Evolutionary conservation across 148 eudicot genomes (phyloP).

Genomic region (Nyssa sinensis): DNA sequence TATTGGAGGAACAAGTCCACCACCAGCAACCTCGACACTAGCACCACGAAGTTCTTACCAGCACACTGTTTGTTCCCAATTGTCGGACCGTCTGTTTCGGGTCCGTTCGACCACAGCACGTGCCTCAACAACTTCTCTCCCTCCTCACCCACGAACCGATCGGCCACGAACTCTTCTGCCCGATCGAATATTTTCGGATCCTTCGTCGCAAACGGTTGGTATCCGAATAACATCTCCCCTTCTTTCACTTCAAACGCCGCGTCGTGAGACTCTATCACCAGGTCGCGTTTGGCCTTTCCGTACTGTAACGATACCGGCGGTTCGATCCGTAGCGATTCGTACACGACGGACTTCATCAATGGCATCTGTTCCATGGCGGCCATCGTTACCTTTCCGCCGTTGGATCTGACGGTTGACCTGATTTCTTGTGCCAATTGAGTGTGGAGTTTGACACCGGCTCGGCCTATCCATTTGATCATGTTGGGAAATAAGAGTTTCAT

Average conservation of each 20-base stretch:
- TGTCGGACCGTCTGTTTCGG: conserved; percentile 58
- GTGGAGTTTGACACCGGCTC: conserved; percentile 68
- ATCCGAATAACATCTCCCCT: conserved; percentile 85
- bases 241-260: conserved; percentile 63
- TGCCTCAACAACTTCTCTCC: conserved; percentile 61
- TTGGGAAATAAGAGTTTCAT: conserved; percentile 79
- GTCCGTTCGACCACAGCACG: conserved; percentile 91
- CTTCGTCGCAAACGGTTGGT: conserved; percentile 77
- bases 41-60: conserved; percentile 88
- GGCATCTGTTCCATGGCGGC: conserved; percentile 70
- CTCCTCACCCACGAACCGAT: conserved; percentile 62
- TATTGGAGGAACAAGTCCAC: conserved; percentile 73
- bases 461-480: conserved; percentile 73
- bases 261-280: conserved; percentile 72
- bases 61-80: conserved; percentile 79
- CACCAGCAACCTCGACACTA: conserved; percentile 63
- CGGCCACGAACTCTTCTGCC: conserved; percentile 76
- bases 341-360: conserved; percentile 75
- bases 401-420: conserved; percentile 47
- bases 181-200: conserved; percentile 72
- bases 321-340: conserved; percentile 70
- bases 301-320: conserved; percentile 79
- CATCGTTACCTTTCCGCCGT: conserved; percentile 68
- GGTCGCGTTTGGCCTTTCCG: conserved; percentile 55
- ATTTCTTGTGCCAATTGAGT: conserved; percentile 61